These are phyloP conservation scores for Dittrichia graveolens DNA, from an alignment of 129 eudicot genomes.

Conservation along the genomic window DNA sequence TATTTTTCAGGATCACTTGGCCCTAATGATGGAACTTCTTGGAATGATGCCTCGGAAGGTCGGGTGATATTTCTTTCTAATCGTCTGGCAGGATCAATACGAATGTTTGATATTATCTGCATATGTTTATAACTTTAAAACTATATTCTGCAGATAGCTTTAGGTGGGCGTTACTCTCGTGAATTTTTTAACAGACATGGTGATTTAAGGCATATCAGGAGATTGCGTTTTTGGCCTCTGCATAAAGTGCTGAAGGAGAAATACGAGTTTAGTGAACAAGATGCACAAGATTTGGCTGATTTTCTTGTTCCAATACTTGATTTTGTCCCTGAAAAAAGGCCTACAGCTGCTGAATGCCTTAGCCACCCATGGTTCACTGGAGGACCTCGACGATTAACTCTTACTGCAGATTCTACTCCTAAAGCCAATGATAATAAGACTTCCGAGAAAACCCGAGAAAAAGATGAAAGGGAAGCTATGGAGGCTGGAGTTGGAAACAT, in stretches of 20 bases:
- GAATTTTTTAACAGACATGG: conserved; percentile 93
- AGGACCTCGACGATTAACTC: conserved; percentile 41
- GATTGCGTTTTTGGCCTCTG: conserved; percentile 87
- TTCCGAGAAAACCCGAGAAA: conserved; percentile 51
- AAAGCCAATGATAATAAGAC: conserved; percentile 35
- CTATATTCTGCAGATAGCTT: conserved; percentile 61
- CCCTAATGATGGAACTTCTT: conserved; percentile 92
- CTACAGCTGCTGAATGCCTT: conserved; percentile 86
- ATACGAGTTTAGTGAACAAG: conserved; percentile 79
- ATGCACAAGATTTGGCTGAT: conserved; percentile 80
- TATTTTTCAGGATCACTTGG: conserved; percentile 73
- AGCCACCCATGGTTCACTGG: conserved; percentile 74
- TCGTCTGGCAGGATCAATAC: background rate
- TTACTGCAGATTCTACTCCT: conserved; percentile 37
- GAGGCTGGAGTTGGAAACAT: conserved; percentile 74
- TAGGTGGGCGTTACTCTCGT: conserved; percentile 87
- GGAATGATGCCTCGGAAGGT: conserved; percentile 97
- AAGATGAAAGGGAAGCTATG: conserved; percentile 78
- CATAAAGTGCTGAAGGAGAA: conserved; percentile 80
- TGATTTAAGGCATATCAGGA: conserved; percentile 80
- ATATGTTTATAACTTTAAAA: conserved; percentile 19
- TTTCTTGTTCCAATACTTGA: conserved; percentile 86
- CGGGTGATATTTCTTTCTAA: conserved; percentile 6
- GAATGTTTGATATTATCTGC: background rate
- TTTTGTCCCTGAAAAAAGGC: conserved; percentile 93